A percentile compares a stretch with the other conserved stretches of the same genome.
These are phyloP conservation scores for Sporisorium scitamineum DNA, from an alignment of 1,284 basidiomycete species.

Conservation along the genomic window DNA sequence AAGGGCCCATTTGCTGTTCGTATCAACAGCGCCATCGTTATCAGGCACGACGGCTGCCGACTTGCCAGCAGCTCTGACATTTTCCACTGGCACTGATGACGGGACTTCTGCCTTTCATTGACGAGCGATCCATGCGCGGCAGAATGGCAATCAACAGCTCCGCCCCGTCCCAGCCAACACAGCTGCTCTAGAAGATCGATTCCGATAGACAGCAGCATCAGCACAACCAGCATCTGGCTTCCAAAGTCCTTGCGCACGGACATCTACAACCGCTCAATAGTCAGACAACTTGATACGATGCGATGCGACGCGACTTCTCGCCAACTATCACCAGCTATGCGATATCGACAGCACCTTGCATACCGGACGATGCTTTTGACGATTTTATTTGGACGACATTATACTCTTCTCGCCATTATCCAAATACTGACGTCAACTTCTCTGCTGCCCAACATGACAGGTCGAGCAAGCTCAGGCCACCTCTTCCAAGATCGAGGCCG, in stretches of 20 bases:
- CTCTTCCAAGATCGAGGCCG: conserved; percentile 88
- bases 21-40: neutral
- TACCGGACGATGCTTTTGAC: neutral
- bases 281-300: neutral
- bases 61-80: neutral
- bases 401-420: neutral
- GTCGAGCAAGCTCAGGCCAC: conserved; percentile 91
- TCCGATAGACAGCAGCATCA: neutral
- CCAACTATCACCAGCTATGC: neutral
- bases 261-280: neutral
- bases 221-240: neutral
- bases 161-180: neutral
- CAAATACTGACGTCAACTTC: conserved; percentile 15
- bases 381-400: neutral
- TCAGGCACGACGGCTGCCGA: neutral
- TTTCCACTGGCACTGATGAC: neutral
- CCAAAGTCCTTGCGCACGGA: neutral
- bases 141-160: neutral
- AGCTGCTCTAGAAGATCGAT: neutral
- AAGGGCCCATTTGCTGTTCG: neutral
- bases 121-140: neutral
- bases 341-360: neutral
- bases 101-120: too few relatives aligned
- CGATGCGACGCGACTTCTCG: neutral
- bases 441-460: conserved; percentile 71